phyloP scores from a whole-genome alignment of 2,329 filamentous ascomycete species.

The Dactylellina parvicollis region DNA sequence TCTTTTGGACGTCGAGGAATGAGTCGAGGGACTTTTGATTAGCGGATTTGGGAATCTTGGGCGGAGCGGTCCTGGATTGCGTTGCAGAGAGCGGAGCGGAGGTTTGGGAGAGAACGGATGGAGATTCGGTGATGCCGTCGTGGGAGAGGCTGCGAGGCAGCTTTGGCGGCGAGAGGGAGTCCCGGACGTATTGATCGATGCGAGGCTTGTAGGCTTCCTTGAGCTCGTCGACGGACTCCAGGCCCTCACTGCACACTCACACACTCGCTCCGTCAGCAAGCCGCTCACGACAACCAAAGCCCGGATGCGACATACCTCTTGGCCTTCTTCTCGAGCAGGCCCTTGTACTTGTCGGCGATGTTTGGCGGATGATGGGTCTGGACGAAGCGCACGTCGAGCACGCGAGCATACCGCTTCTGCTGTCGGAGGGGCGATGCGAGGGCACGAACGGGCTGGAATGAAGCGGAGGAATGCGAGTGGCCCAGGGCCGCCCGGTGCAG shows the following conservation, averaged over 20 bases:
- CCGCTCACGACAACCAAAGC: background rate
- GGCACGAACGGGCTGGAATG: slow-evolving; percentile 19
- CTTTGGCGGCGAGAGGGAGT: slow-evolving; percentile 68
- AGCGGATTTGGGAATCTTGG: slow-evolving; percentile 61
- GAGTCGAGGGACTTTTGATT: slow-evolving; percentile 71
- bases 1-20: slow-evolving; percentile 83
- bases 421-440: slow-evolving; percentile 47
- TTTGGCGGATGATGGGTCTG: slow-evolving; percentile 77
- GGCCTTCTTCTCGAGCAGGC: slow-evolving; percentile 85
- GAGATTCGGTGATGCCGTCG: slow-evolving; percentile 56
- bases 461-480: slow-evolving; percentile 27
- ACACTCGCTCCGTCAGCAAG: no score
- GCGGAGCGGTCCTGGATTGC: slow-evolving; percentile 58
- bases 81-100: slow-evolving; percentile 54
- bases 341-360: slow-evolving; percentile 83
- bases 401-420: slow-evolving; percentile 88
- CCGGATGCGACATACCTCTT: slow-evolving; percentile 65
- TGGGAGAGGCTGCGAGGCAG: slow-evolving; percentile 56
- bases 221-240: slow-evolving; percentile 76
- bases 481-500: slow-evolving; percentile 39
- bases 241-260: slow-evolving; percentile 66
- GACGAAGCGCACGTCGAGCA: slow-evolving; percentile 90
- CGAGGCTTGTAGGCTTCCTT: slow-evolving; percentile 85
- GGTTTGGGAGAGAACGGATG: slow-evolving; percentile 54
- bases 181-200: slow-evolving; percentile 76